Evolutionary conservation across 495 filamentous ascomycete species (phyloP).

Genomic region (Daldinia childiae): DNA sequence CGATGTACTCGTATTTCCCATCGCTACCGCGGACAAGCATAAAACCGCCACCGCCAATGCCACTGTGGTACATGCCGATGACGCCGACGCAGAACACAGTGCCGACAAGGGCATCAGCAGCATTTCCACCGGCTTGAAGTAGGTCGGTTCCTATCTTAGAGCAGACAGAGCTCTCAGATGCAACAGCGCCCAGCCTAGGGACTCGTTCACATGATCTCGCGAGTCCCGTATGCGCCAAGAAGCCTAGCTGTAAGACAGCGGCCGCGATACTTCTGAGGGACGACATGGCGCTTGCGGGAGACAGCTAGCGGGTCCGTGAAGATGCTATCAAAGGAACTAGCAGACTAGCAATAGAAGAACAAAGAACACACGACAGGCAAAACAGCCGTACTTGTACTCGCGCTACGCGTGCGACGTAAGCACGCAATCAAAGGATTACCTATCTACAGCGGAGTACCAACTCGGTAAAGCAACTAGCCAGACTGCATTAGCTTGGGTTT

Average conservation of each 20-base stretch:
- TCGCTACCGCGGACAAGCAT: conserved; percentile 70
- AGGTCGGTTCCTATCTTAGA: conserved; percentile 74
- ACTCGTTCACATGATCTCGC: conserved; percentile 15
- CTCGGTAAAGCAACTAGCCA: background rate
- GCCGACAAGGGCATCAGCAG: conserved; percentile 73
- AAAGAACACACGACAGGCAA: background rate
- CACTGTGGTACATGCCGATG: conserved; percentile 80
- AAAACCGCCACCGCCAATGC: conserved; percentile 84
- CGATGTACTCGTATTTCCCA: conserved; percentile 74
- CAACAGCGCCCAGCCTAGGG: conserved; percentile 68
- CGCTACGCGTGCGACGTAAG: background rate
- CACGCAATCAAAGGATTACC: conserved; percentile 8
- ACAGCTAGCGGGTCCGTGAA: background rate
- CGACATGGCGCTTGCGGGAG: conserved; percentile 33
- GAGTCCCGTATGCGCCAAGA: conserved; percentile 23
- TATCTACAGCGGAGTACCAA: conserved; percentile 2
- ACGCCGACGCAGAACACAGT: conserved; percentile 70
- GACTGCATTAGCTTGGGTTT: background rate
- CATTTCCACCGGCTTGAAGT: conserved; percentile 71
- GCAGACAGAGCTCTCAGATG: conserved; percentile 75
- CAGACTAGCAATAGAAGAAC: background rate
- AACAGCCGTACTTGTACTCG: background rate
- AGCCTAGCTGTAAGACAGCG: conserved; percentile 34
- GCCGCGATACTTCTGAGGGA: conserved; percentile 38
- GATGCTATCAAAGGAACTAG: background rate